Base-by-base conservation (phyloP, 2,329 filamentous ascomycete species). In the Arthrobotrys iridis region DNA sequence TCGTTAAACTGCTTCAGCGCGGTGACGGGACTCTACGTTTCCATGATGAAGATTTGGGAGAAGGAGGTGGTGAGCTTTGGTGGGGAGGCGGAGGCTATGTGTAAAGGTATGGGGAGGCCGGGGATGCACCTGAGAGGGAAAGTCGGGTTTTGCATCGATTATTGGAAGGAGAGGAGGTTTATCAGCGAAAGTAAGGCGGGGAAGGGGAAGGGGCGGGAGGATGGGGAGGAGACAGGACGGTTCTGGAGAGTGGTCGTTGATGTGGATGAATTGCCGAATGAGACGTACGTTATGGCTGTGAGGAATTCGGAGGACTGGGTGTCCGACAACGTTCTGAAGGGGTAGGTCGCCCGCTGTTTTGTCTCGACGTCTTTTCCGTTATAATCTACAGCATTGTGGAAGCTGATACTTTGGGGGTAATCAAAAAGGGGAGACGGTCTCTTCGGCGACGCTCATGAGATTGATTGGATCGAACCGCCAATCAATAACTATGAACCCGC, bases 1-100 rank as follows among this genome's bases (percentile, higher is more conserved):
- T 87, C 87, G 3, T 85, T 94, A 5, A 92, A 92, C 78, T 91
- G 91, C 81, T 91, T 92, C 80, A 90, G 93, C 80, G 92, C 92
- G 0, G 84, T 94, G 46, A 88, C 88, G 2, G 91, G 91, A 2
- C 84, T 96, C 4, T 92, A 90, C 81, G 86, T 86, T 67, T 91
- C 90, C 79, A 83, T 95, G 73, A 84, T 86, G 72, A 88, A 85
- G 78, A 83, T 96, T n/a, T 88, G 91, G 79, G 84, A 88, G 48
- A 90, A 91, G 84, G 91, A 95, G 80, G 83, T 89, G 74, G 84
- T 87, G 66, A 86, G 84, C 76, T 81, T 89, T 28, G 85, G 89
- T 8, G 50, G 50, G 30, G 84, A 85, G 45, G 83, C 85, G n/a
- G 83, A 86, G 58, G 89, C 88, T 50, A 86, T 92, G 81, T 93